Evolutionary conservation across 2,329 filamentous ascomycete species (phyloP).

Genomic region (Beauveria caledonica): DNA sequence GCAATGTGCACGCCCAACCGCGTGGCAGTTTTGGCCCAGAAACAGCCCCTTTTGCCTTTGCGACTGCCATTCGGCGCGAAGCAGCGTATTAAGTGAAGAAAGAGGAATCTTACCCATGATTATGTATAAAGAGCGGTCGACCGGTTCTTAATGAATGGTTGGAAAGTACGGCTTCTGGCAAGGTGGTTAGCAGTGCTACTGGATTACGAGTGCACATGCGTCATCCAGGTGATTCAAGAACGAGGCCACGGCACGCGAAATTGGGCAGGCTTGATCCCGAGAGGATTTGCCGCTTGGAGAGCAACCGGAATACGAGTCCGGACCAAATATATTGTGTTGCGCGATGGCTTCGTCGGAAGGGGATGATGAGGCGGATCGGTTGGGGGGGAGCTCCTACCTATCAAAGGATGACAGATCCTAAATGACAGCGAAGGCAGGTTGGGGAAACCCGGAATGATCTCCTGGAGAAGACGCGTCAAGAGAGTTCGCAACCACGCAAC

Average conservation of each 20-base stretch:
- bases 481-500: conserved; percentile 10
- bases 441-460: not conserved
- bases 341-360: conserved; percentile 4
- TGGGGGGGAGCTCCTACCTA: not conserved
- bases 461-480: not conserved
- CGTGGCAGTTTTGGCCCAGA: not conserved
- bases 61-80: conserved; percentile 19
- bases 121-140: conserved; percentile 31
- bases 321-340: not conserved
- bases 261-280: not conserved
- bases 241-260: not conserved
- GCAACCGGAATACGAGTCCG: not conserved
- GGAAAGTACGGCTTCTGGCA: conserved; percentile 24
- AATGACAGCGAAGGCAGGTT: conserved; percentile 1
- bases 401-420: conserved; percentile 9
- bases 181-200: conserved; percentile 1
- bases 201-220: not conserved
- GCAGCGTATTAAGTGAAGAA: conserved; percentile 16
- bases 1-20: not conserved
- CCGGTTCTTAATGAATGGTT: conserved; percentile 19
- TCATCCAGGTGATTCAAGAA: not conserved
- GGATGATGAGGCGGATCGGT: not conserved
- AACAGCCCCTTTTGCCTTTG: conserved; percentile 18
- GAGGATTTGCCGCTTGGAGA: not conserved
- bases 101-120: conserved; percentile 33